These are phyloP conservation scores for Nicotiana paniculata DNA, from an alignment of 257 asterid genomes.

Conservation along the genomic window DNA sequence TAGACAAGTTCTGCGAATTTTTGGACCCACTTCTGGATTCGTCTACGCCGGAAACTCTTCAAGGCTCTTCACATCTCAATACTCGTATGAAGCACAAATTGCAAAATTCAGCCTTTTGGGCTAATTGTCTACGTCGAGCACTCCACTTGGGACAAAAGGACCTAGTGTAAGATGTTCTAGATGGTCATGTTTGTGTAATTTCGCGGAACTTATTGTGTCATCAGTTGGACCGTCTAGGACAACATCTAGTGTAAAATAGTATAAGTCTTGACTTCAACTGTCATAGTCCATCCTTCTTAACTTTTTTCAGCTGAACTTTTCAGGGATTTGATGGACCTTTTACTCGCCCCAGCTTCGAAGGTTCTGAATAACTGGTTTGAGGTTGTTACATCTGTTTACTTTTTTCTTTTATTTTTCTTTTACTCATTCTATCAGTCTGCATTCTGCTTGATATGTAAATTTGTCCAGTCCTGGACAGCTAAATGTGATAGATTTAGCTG, in stretches of 20 bases:
- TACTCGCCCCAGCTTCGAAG: conserved; percentile 88
- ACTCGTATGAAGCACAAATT: conserved; percentile 61
- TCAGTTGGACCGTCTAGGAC: neutral
- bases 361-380: conserved; percentile 93
- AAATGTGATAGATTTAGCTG: too few relatives aligned
- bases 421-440: neutral
- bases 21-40: conserved; percentile 88
- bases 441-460: neutral
- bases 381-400: conserved; percentile 35
- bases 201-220: neutral
- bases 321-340: conserved; percentile 89
- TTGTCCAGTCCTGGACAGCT: too few relatives aligned
- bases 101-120: conserved; percentile 70
- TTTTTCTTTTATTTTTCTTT: neutral
- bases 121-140: conserved; percentile 54
- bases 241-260: neutral
- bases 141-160: conserved; percentile 75
- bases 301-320: conserved; percentile 20
- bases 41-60: conserved; percentile 70
- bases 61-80: conserved; percentile 37
- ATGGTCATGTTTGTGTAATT: neutral
- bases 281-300: conserved; percentile 5
- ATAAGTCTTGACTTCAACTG: neutral
- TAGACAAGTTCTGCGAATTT: conserved; percentile 74
- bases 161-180: conserved; percentile 53